These are phyloP conservation scores for Citrus hindsii DNA, from an alignment of 345 rosid genomes.

Conservation along the genomic window DNA sequence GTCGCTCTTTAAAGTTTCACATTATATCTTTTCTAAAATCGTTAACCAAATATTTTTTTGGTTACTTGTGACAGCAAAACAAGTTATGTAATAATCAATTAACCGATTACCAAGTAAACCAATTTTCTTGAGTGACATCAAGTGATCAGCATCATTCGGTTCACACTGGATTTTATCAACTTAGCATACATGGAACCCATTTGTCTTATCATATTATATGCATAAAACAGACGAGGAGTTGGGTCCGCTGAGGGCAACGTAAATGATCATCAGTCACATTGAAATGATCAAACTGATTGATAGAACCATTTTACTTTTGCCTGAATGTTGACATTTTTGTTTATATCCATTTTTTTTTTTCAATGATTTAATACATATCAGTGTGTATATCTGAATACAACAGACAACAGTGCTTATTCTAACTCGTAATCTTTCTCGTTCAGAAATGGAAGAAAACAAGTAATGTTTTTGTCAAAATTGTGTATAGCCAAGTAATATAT, in stretches of 20 bases:
- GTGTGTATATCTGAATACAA: neutral
- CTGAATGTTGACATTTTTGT: neutral
- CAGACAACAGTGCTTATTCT: neutral
- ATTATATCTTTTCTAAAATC: neutral
- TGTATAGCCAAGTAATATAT: neutral
- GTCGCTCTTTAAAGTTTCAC: neutral
- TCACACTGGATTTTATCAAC: neutral
- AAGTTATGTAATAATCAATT: neutral
- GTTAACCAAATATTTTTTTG: neutral
- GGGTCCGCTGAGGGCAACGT: neutral
- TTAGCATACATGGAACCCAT: neutral
- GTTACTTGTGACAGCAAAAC: slow-evolving; percentile 2
- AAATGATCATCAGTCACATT: neutral
- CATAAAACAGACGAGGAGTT: neutral
- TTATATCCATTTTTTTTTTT: neutral
- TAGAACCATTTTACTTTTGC: neutral
- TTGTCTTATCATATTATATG: neutral
- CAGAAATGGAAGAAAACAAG: neutral
- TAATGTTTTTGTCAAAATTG: neutral
- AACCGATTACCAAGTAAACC: neutral
- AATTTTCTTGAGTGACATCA: neutral
- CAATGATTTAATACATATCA: neutral
- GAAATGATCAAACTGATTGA: neutral
- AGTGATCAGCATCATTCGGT: neutral
- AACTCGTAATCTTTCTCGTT: neutral